These are phyloP conservation scores for Solanum ahanhuiri DNA, from an alignment of 257 asterid species.

Conservation along the genomic window DNA sequence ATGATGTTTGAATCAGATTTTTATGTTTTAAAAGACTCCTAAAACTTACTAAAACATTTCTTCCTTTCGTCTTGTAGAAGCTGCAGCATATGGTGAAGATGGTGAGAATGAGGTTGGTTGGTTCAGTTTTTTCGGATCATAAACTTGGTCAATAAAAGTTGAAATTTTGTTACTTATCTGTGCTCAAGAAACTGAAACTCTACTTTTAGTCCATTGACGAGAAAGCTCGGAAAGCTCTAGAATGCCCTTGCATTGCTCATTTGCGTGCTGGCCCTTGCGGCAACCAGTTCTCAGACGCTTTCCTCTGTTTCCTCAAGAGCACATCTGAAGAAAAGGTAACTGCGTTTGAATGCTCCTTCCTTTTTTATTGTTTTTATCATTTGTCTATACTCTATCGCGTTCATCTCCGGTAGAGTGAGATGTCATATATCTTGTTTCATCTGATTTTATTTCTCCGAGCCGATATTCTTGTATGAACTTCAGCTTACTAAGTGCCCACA, in stretches of 20 bases:
- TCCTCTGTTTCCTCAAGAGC: conserved; percentile 87
- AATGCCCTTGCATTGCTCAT: conserved; percentile 69
- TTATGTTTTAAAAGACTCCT: neutral
- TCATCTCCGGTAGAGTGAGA: neutral
- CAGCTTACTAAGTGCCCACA: neutral
- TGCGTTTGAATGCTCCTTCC: neutral
- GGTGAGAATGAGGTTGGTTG: conserved; percentile 33
- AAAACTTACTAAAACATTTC: neutral
- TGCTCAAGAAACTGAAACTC: neutral
- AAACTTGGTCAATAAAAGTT: neutral
- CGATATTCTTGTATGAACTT: neutral
- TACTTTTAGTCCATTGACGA: conserved; percentile 38
- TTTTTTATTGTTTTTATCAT: neutral
- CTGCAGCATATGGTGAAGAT: conserved; percentile 62
- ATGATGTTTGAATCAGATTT: neutral
- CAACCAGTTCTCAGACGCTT: conserved; percentile 70
- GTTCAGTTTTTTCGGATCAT: neutral
- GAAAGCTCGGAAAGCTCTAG: conserved; percentile 74
- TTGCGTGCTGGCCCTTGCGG: conserved; percentile 76
- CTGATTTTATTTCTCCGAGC: neutral
- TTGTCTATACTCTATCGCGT: neutral
- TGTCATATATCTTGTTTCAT: neutral
- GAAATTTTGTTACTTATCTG: neutral
- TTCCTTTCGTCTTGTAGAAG: conserved; percentile 29
- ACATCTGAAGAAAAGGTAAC: conserved; percentile 60